Conservation (phyloP, 345 rosid species). For the Citrus reticulata region DNA sequence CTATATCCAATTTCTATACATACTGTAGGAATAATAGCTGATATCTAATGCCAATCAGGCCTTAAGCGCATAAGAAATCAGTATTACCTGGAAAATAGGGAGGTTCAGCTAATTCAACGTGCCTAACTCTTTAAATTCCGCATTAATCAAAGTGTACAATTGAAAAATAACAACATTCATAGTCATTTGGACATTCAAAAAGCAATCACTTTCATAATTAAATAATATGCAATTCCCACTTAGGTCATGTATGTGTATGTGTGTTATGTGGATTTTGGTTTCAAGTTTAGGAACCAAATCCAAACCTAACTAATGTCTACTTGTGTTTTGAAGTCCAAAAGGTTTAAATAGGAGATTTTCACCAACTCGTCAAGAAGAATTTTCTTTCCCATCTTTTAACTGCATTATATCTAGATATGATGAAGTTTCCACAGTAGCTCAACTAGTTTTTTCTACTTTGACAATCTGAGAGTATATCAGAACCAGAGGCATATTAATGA, state of each 20-base stretch:
- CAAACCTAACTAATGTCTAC: neutral
- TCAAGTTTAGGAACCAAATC: neutral
- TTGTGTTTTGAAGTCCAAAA: neutral
- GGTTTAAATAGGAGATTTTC: neutral
- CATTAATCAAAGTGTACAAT: neutral
- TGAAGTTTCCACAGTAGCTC: neutral
- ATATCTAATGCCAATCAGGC: neutral
- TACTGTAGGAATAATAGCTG: neutral
- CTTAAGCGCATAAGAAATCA: neutral
- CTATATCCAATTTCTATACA: neutral
- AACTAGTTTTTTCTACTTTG: neutral
- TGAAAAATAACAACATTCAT: neutral
- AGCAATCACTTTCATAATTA: neutral
- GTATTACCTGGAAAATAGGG: neutral
- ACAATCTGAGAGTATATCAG: neutral
- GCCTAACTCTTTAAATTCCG: neutral
- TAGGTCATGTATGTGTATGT: neutral
- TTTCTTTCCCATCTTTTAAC: neutral
- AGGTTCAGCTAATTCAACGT: neutral
- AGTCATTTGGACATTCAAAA: neutral
- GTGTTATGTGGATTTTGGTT: neutral
- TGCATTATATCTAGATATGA: neutral
- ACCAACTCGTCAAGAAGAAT: neutral
- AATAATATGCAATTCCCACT: neutral
- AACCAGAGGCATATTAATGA: neutral